Base-by-base conservation (phyloP, 2,329 filamentous ascomycete species). In the Ceratocystis cubensis region DNA sequence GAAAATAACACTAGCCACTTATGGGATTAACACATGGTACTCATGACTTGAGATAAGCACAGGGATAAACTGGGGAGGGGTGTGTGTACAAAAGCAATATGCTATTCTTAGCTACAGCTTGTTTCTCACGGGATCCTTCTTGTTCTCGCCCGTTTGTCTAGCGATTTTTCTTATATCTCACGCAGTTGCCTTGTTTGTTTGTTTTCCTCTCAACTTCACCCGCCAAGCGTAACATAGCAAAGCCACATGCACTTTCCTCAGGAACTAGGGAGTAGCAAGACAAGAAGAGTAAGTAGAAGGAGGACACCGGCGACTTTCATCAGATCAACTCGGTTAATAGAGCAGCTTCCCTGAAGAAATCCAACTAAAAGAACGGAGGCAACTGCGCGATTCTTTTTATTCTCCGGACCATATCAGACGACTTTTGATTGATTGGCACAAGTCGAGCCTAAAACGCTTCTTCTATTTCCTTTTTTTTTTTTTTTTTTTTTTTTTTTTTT, bases 131-230 rank as follows among this genome's bases (percentile, higher is more conserved):
- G 22, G 25, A 57, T 57, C 53, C 53, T 57, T 57, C 22, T 28
- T 33, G 22, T 28, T 30, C 53, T 30, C 53, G 53, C 25, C 53
- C 13, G 53, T 57, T 57, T 57, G 22, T 33, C 53, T 57, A 57
- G 53, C 53, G 17, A 33, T 15, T 57, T 28, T 28, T 28, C 15
- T 4, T 10, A 28, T 17, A 13, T 57, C 46, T 57, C 53, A 30
- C 53, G 53, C 53, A 57, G 30, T 57, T 57, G 30, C 53, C 53
- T 57, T 57, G 25, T 22, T 57, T 57, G 22, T 30, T 28, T 57
- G 22, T 28, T 22, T 28, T 57, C 6, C 20, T 17, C 2, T 8
- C 8, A 25, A 28, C 20, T 17, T 56, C 17, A 22, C 46, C 10
- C n/a, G 46, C 37, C 37, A 41, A 41, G 10, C 37, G 10, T 48